Conservation (phyloP, 148 eudicot genomes). For the Vaccinium myrtillus region DNA sequence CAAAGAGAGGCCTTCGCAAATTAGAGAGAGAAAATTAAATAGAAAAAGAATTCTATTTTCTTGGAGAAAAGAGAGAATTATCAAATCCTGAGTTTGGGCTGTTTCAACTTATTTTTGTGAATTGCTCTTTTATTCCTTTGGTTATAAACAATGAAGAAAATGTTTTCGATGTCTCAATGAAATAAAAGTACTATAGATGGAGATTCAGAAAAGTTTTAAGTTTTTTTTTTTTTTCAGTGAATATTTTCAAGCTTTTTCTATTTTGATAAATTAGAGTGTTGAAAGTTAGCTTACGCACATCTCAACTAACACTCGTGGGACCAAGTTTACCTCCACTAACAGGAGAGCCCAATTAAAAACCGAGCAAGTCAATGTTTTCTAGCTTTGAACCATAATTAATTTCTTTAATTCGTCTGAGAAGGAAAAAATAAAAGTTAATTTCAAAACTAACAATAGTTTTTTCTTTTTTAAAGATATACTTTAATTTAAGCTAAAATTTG, state of each 20-base stretch:
- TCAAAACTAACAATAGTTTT: background rate
- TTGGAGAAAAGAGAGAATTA: no score
- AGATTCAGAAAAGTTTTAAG: background rate
- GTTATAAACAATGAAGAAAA: no score
- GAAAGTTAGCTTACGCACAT: background rate
- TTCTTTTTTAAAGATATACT: no score
- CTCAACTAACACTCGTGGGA: background rate
- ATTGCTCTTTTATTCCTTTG: no score
- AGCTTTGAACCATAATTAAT: background rate
- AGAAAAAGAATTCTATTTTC: background rate
- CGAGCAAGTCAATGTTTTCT: no score
- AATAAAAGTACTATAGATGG: background rate
- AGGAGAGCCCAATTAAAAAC: no score
- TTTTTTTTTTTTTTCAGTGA: no score
- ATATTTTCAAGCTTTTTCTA: background rate
- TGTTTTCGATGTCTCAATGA: background rate
- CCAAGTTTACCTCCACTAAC: background rate
- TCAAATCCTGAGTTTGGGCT: background rate
- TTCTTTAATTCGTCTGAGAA: background rate
- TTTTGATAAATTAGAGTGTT: background rate
- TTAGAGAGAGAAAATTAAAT: background rate
- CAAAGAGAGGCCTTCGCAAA: background rate
- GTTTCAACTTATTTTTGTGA: background rate
- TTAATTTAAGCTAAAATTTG: background rate
- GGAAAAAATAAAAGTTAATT: background rate